Evolutionary conservation across 306 rosid species (phyloP).

Genomic region (Gastrolobium bilobum): DNA sequence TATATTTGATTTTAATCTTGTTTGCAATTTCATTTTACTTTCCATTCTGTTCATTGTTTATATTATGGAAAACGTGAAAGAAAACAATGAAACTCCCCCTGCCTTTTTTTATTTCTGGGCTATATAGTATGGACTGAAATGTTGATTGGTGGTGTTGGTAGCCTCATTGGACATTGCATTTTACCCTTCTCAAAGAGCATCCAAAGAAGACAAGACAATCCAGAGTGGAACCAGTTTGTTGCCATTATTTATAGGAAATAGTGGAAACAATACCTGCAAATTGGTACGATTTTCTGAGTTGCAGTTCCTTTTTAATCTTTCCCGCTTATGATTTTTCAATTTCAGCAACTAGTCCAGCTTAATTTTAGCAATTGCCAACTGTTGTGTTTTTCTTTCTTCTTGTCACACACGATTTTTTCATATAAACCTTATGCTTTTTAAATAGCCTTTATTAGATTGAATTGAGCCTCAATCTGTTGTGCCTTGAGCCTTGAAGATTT

Average conservation of each 20-base stretch:
- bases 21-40: not conserved
- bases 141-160: not conserved
- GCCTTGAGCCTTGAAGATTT: no score
- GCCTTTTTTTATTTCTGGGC: not conserved
- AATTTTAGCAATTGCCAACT: no score
- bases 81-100: not conserved
- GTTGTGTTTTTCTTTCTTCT: no score
- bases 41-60: not conserved
- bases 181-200: not conserved
- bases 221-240: slow-evolving; percentile 4
- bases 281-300: slow-evolving; percentile 29
- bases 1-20: not conserved
- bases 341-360: not conserved
- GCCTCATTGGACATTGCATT: not conserved
- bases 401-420: no score
- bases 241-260: not conserved
- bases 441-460: no score
- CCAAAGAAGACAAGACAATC: not conserved
- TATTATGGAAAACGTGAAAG: not conserved
- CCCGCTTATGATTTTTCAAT: not conserved
- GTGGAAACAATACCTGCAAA: not conserved
- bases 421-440: no score
- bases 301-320: not conserved
- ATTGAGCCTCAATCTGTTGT: no score
- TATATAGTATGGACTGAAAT: not conserved